phyloP scores from a whole-genome alignment of 2,329 filamentous ascomycete genomes.

The Colletotrichum plurivorum region DNA sequence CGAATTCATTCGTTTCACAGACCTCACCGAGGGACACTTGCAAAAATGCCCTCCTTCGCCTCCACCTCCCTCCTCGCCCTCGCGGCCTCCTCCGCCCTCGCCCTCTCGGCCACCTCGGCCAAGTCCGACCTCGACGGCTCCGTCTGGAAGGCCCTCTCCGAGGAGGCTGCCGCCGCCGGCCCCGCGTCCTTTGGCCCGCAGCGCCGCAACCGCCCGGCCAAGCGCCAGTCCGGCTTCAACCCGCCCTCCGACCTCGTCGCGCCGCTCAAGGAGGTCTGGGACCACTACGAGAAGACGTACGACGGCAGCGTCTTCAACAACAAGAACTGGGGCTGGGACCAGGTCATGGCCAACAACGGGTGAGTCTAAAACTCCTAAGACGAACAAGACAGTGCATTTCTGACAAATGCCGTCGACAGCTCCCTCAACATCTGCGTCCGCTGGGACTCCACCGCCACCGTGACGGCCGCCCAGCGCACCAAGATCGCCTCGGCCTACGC shows the following conservation, averaged over 20 bases:
- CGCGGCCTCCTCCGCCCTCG: slow-evolving; percentile 42
- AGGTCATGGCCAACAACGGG: slow-evolving; percentile 47
- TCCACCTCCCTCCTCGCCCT: slow-evolving; percentile 42
- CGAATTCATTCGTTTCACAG: background rate
- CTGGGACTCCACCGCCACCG: slow-evolving; percentile 56
- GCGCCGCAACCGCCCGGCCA: slow-evolving; percentile 45
- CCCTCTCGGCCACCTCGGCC: slow-evolving; percentile 41
- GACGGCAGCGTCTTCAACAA: slow-evolving; percentile 42
- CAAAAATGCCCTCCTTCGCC: slow-evolving; percentile 44
- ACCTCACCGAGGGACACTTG: background rate
- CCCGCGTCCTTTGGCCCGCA: slow-evolving; percentile 3
- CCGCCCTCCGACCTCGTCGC: slow-evolving; percentile 44
- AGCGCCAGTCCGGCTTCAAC: slow-evolving; percentile 47
- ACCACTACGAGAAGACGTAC: slow-evolving; percentile 48
- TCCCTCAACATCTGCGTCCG: slow-evolving; percentile 58
- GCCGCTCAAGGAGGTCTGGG: slow-evolving; percentile 49
- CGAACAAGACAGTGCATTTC: no score
- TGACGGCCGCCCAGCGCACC: slow-evolving; percentile 55
- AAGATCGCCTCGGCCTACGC: slow-evolving; percentile 52
- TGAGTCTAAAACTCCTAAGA: background rate
- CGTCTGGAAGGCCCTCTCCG: slow-evolving; percentile 44
- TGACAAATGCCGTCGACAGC: background rate
- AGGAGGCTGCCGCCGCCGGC: slow-evolving; percentile 2
- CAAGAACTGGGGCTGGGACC: slow-evolving; percentile 52
- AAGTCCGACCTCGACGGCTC: slow-evolving; percentile 46